A percentile compares a stretch with the other conserved stretches of the same genome.
phyloP scores from a whole-genome alignment of 352 stramenopile species.

The Plasmopara halstedii region DNA sequence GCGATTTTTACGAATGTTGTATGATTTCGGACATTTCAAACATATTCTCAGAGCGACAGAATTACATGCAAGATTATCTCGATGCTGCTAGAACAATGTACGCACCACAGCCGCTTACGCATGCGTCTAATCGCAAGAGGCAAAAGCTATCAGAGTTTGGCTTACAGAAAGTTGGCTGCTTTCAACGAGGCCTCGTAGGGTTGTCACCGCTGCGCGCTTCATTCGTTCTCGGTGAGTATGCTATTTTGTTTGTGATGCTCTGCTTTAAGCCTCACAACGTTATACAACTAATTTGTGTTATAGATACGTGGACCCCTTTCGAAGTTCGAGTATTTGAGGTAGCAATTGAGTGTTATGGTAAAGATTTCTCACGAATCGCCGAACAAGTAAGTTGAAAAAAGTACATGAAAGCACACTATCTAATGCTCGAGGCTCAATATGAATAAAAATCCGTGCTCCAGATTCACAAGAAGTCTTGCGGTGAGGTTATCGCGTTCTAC shows the following conservation, averaged over 20 bases:
- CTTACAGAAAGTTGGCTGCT: conserved; percentile 35
- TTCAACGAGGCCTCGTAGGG: conserved; percentile 45
- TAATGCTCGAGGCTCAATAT: too few species aligned
- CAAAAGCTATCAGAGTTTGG: conserved; percentile 46
- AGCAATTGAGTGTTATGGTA: conserved; percentile 78
- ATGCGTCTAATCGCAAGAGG: conserved; percentile 38
- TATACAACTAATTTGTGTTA: conserved; percentile 3
- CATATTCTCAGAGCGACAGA: conserved; percentile 42
- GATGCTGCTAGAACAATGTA: conserved; percentile 50
- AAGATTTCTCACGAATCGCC: conserved; percentile 70
- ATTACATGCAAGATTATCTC: conserved; percentile 62
- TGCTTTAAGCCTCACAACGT: background rate
- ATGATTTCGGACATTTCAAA: background rate
- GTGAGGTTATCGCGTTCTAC: conserved; percentile 77
- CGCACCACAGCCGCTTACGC: conserved; percentile 21
- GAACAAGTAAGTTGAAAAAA: conserved; percentile 56
- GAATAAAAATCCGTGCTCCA: conserved; percentile 23
- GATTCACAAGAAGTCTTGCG: conserved; percentile 60
- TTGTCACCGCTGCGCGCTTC: conserved; percentile 39
- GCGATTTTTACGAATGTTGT: background rate
- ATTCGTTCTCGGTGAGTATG: conserved; percentile 32
- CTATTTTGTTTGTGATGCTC: background rate
- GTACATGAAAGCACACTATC: too few species aligned
- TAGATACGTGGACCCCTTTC: conserved; percentile 71
- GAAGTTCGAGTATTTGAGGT: conserved; percentile 82